These are phyloP conservation scores for Talaromyces sp. DNA, from an alignment of 2,329 filamentous ascomycete genomes.

Conservation along the genomic window DNA sequence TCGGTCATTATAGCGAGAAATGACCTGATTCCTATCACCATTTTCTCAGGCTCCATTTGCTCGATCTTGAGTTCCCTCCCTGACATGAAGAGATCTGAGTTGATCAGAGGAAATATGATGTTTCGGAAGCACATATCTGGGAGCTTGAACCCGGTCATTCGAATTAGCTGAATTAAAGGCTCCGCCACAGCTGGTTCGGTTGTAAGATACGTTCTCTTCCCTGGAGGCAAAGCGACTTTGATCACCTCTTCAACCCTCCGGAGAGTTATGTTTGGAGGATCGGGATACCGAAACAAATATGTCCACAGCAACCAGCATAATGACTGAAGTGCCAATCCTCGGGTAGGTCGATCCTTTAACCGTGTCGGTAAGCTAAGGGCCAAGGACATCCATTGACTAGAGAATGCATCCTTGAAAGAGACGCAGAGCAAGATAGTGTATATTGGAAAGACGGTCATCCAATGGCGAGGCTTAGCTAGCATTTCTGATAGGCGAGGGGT, in stretches of 20 bases:
- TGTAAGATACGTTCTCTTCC: constrained; percentile 74
- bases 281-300: constrained; percentile 79
- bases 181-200: constrained; percentile 81
- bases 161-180: constrained; percentile 85
- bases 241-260: constrained; percentile 88
- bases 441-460: constrained; percentile 81
- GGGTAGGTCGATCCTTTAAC: constrained; percentile 75
- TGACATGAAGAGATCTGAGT: constrained; percentile 78
- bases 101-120: constrained; percentile 92
- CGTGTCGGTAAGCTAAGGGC: constrained; percentile 72
- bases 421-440: constrained; percentile 83
- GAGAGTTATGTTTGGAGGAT: constrained; percentile 61
- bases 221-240: constrained; percentile 72
- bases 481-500: constrained; percentile 76
- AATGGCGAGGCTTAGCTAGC: constrained; percentile 87
- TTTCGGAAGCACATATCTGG: constrained; percentile 89
- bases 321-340: constrained; percentile 77
- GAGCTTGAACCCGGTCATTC: constrained; percentile 89
- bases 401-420: constrained; percentile 78
- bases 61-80: constrained; percentile 79
- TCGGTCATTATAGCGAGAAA: constrained; percentile 93
- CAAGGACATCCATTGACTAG: constrained; percentile 79
- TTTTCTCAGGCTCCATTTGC: constrained; percentile 89
- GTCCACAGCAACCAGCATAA: constrained; percentile 91
- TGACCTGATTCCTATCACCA: constrained; percentile 93